A percentile compares a stretch with the other conserved stretches of the same genome.
These are phyloP conservation scores for Aquanectria penicillioides DNA, from an alignment of 2,329 filamentous ascomycete genomes.

Conservation along the genomic window DNA sequence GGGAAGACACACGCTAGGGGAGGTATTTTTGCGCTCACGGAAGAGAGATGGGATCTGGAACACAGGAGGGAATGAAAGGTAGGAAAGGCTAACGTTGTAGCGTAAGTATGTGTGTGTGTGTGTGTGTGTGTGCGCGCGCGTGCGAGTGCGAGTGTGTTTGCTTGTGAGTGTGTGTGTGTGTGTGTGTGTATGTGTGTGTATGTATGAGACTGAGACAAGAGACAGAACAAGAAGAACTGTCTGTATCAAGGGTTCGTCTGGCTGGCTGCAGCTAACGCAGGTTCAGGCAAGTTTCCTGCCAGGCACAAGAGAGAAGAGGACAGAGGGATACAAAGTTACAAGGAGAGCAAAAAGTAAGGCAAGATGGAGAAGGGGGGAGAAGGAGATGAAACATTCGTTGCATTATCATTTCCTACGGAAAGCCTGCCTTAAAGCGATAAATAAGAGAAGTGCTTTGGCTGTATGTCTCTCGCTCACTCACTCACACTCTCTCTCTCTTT, in stretches of 20 bases:
- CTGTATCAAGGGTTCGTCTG: background rate
- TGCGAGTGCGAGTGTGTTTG: no score
- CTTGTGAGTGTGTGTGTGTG: background rate
- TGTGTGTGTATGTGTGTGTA: background rate
- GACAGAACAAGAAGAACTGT: no score
- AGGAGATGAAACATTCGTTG: slow-evolving; percentile 15
- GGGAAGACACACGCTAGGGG: no score
- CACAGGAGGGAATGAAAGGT: background rate
- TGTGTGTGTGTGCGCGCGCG: no score
- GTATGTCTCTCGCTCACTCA: no score
- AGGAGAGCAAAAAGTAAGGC: background rate
- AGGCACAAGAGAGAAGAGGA: background rate
- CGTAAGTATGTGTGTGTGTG: no score
- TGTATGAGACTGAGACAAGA: slow-evolving; percentile 16
- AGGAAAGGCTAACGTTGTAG: background rate
- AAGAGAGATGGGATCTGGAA: background rate
- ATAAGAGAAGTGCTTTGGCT: no score
- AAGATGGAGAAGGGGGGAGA: slow-evolving; percentile 1
- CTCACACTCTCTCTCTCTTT: background rate
- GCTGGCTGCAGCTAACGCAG: slow-evolving; percentile 11
- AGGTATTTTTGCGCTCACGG: background rate
- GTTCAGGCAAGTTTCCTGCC: background rate
- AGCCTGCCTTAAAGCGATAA: slow-evolving; percentile 19
- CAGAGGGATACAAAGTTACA: background rate
- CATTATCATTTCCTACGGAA: background rate